These are phyloP conservation scores for Apostasia shenzhenica DNA, from an alignment of 106 monocot genomes.

Conservation along the genomic window DNA sequence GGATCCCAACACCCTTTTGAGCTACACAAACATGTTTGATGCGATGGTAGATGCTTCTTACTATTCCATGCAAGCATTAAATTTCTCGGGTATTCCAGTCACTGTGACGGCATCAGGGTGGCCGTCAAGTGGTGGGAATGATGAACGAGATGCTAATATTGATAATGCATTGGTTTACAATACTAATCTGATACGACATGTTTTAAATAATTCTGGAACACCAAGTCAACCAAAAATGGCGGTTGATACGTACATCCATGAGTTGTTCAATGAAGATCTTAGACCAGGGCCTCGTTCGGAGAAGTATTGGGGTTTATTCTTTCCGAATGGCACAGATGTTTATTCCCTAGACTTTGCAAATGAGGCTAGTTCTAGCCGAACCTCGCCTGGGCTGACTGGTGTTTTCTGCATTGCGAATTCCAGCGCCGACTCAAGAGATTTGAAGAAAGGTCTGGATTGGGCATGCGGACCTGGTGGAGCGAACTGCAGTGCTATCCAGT, in stretches of 20 bases:
- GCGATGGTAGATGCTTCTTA: constrained; percentile 89
- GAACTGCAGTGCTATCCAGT: constrained; percentile 77
- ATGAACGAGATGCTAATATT: constrained; percentile 58
- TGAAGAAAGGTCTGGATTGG: constrained; percentile 84
- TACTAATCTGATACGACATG: constrained; percentile 61
- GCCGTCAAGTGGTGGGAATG: constrained; percentile 58
- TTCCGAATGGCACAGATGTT: constrained; percentile 49
- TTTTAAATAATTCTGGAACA: constrained; percentile 59
- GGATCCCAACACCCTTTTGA: constrained; percentile 68
- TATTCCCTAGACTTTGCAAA: constrained; percentile 47
- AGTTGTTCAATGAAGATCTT: constrained; percentile 82
- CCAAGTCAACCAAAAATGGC: constrained; percentile 43
- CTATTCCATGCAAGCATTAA: constrained; percentile 72
- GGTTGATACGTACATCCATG: constrained; percentile 56
- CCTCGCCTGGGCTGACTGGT: constrained; percentile 28
- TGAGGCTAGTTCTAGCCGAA: constrained; percentile 1
- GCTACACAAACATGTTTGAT: constrained; percentile 89
- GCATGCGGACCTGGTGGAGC: constrained; percentile 80
- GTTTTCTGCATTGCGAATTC: constrained; percentile 77
- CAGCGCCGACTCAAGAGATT: constrained; percentile 30
- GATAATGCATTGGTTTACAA: constrained; percentile 85
- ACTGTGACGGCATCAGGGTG: constrained; percentile 84
- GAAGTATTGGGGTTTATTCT: constrained; percentile 76
- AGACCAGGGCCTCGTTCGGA: constrained; percentile 40
- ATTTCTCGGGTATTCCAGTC: constrained; percentile 65